Base-by-base conservation (phyloP, 441 rosid genomes). In the Corymbia citriodora region DNA sequence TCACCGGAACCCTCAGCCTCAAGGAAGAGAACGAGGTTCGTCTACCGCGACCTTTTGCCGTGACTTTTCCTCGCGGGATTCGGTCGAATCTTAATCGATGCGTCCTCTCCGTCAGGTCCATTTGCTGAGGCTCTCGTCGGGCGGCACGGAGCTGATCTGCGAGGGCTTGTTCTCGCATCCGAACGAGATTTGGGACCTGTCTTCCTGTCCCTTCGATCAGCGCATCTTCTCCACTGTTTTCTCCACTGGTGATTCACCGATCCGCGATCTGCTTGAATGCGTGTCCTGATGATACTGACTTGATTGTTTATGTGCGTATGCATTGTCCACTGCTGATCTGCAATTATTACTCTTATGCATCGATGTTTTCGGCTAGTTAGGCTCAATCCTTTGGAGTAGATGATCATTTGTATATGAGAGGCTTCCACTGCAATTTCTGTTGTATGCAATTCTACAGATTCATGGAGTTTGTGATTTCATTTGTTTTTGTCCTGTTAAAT, bases 101-200 rank as follows among this genome's bases (percentile, higher is more conserved):
- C 74, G 50, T 88, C 65, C n/a, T 88, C 70, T 89, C 40, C 14
- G 50, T 7, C 90, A 96, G 99, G 99, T 97, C 93, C 99, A 96
- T 95, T 95, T 96, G 95, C 94, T 98, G 86, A 94, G 99, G 93
- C 89, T 98, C 45, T 95, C 99, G 50, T 94, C 99, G 25, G 98
- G 93, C 87, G 99, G 99, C 90, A 96, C 98, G 81, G 99, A 97
- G 90, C 94, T 98, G 72, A 91, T 97, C 10, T 96, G 99, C 90
- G 99, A 98, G 92, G 99, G 99, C 19, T 91, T 98, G 93, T 98
- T 97, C 91, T 96, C 97, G 68, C 98, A 97, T 93, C 98, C 98
- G 65, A 92, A 95, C 89, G 99, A 98, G 97, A 97, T 98, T 90
- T 97, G 99, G 99, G 96, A 98, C 93, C 98, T 97, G 90, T 88